Evolutionary conservation across 139 green algal genomes (phyloP).

Genomic region (Bryopsis sp.): DNA sequence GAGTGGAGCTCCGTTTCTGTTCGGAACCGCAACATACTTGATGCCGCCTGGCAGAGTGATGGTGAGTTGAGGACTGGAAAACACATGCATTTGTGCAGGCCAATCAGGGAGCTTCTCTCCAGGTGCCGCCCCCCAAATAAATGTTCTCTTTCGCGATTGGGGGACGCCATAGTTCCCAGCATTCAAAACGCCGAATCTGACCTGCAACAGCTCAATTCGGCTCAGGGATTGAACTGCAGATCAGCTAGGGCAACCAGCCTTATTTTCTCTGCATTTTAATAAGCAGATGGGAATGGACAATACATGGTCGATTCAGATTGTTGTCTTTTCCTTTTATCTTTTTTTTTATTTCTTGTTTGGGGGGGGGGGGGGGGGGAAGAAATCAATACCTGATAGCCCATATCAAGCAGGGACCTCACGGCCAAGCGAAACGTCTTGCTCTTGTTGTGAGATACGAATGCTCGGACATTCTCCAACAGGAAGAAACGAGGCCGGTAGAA

Average conservation of each 20-base stretch:
- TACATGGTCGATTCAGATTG: no score
- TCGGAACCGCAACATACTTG: conserved; percentile 56
- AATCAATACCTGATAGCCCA: conserved; percentile 95
- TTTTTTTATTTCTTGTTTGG: no score
- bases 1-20: conserved; percentile 63
- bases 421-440: conserved; percentile 87
- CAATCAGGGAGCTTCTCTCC: conserved; percentile 77
- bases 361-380: no score
- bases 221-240: no score
- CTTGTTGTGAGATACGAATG: conserved; percentile 95
- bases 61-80: conserved; percentile 68
- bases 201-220: no score
- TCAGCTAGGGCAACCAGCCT: no score
- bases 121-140: conserved; percentile 87
- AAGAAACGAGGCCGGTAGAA: conserved; percentile 91
- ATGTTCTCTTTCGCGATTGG: conserved; percentile 89
- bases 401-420: conserved; percentile 81
- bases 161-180: conserved; percentile 91
- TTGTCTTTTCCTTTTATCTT: no score
- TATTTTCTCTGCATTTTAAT: no score
- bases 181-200: conserved; percentile 94
- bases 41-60: conserved; percentile 74
- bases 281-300: no score
- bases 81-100: conserved; percentile 76
- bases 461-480: conserved; percentile 95